phyloP scores from a whole-genome alignment of 306 rosid species.

The Begonia loranthoides region DNA sequence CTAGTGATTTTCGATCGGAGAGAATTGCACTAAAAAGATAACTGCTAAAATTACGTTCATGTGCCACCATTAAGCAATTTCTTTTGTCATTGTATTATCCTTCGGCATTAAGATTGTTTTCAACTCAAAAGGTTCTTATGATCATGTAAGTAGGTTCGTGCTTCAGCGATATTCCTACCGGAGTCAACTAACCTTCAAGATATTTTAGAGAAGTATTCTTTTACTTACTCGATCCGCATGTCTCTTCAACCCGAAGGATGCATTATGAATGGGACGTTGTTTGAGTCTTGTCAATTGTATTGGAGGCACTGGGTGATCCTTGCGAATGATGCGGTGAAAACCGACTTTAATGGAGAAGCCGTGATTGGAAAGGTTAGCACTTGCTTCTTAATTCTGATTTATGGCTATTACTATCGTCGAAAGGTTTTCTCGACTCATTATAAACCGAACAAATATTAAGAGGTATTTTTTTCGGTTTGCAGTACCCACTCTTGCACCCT shows the following conservation, averaged over 20 bases:
- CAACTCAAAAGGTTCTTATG: neutral
- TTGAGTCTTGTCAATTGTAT: slow-evolving; percentile 63
- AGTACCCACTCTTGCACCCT: slow-evolving; percentile 68
- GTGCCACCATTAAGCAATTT: no score
- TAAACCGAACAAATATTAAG: neutral
- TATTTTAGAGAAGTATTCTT: slow-evolving; percentile 23
- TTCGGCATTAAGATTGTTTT: no score
- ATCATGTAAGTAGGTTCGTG: slow-evolving; percentile 41
- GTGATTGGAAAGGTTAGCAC: slow-evolving; percentile 55
- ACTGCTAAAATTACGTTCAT: no score
- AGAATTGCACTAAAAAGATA: no score
- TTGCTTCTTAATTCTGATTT: no score
- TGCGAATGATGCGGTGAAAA: slow-evolving; percentile 32
- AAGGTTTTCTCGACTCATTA: no score
- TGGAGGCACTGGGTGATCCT: slow-evolving; percentile 66
- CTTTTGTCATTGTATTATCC: no score
- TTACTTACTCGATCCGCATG: slow-evolving; percentile 74
- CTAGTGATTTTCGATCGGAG: no score
- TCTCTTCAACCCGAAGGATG: slow-evolving; percentile 67
- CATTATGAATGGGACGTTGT: slow-evolving; percentile 36
- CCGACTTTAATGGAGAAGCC: slow-evolving; percentile 50
- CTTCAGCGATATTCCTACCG: slow-evolving; percentile 66
- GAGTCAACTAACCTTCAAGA: slow-evolving; percentile 31
- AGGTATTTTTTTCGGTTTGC: slow-evolving; percentile 16
- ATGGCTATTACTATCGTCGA: no score